Conservation (phyloP, 257 asterid genomes). For the Echites panduratus region DNA sequence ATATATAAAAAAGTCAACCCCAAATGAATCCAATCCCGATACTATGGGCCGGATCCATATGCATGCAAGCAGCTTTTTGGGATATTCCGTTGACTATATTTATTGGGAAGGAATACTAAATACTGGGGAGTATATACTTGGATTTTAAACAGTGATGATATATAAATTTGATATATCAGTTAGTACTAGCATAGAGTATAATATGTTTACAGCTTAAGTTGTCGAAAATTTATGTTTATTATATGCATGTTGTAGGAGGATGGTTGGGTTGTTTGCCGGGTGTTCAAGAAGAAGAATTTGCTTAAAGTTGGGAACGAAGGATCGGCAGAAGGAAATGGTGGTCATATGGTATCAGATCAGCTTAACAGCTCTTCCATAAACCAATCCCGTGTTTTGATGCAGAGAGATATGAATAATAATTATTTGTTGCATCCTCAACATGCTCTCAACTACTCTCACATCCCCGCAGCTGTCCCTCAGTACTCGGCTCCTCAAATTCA, state of each 20-base stretch:
- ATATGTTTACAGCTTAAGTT: too few species aligned
- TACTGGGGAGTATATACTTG: not conserved
- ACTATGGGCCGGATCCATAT: not conserved
- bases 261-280: slow-evolving; percentile 94
- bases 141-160: not conserved
- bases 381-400: slow-evolving; percentile 26
- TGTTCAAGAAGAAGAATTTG: slow-evolving; percentile 82
- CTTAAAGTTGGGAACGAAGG: slow-evolving; percentile 52
- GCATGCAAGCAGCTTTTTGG: slow-evolving; percentile 1
- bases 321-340: slow-evolving; percentile 25
- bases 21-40: not conserved
- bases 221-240: not conserved
- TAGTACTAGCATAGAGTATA: too few species aligned
- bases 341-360: slow-evolving; percentile 20
- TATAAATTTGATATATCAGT: too few species aligned
- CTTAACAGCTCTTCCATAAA: slow-evolving; percentile 21
- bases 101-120: not conserved
- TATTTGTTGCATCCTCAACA: slow-evolving; percentile 26
- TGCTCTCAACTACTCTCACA: slow-evolving; percentile 28
- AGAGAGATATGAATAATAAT: slow-evolving; percentile 9
- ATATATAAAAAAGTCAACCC: not conserved
- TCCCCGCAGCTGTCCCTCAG: slow-evolving; percentile 21
- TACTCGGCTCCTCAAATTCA: slow-evolving; percentile 31
- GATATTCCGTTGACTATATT: not conserved
- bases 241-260: slow-evolving; percentile 49